Base-by-base conservation (phyloP, 2,329 filamentous ascomycete genomes). In the Sclerotinia trifoliorum region DNA sequence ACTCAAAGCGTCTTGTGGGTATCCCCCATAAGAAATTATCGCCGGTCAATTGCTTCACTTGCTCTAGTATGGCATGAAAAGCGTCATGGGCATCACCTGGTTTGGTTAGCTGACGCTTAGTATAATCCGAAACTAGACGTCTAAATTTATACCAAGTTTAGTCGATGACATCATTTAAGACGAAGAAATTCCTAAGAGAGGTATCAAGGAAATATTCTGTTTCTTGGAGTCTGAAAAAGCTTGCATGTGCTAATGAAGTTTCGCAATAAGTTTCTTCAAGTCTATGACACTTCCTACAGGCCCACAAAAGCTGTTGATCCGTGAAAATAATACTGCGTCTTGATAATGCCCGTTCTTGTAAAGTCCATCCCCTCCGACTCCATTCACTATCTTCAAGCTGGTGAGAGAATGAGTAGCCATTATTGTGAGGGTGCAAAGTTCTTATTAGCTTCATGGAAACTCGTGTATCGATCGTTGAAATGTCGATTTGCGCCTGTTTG, bases 281-380 rank as follows among this genome's bases (percentile, higher is more conserved):
- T 26, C 42, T n/a, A 11, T 55, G n/a, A 1, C 57, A 49, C n/a
- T 63, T 21, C 11, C 46, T 60, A n/a, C 75, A 76, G 56, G 75
- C 74, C 74, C 74, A 76, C 49, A 71, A 70, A 19, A 74, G 42
- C 29, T 74, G 56, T 19, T 52, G 48, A 24, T 68, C 21, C 0
- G 70, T 71, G 60, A 74, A 75, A 57, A 73, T 70, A 6, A 75
- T 26, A 8, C 65, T 72, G 21, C 75, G 68, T 42, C 44, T 54
- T 35, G 75, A 67, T 4, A 76, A 65, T 5, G 72, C 39, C 29
- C 69, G 46, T 61, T 76, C 75, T 68, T 76, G 74, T 13, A 74
- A 46, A 2, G 67, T 67, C 75, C 74, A 76, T 8, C 63, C 74
- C 44, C 74, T 66, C 42, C 64, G 32, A 57, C 49, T 58, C 56